Conservation (phyloP, 352 stramenopile species). For the Aphanomyces invadans region DNA sequence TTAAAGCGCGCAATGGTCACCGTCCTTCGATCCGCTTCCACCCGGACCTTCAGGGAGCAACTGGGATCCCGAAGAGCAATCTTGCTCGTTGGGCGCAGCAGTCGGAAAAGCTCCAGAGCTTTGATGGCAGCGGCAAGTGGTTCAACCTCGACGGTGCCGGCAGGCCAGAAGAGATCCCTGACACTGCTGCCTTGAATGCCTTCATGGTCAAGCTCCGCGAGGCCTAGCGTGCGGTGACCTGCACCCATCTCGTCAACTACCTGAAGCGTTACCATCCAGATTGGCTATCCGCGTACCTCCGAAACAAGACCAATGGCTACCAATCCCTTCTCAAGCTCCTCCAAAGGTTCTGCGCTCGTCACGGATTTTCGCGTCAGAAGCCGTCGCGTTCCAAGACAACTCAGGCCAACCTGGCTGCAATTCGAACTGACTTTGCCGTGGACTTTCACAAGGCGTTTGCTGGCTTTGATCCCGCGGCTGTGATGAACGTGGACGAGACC, state of each 20-base stretch:
- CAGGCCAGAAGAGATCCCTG: not conserved
- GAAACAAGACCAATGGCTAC: not conserved
- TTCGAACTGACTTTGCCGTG: not conserved
- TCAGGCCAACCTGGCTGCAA: not conserved
- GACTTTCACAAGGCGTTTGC: not conserved
- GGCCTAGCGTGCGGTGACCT: not conserved
- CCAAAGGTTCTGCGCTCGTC: not conserved
- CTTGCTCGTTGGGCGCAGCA: not conserved
- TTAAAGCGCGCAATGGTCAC: not conserved
- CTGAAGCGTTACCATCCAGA: not conserved
- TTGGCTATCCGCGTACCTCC: not conserved
- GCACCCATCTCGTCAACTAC: no score
- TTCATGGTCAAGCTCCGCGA: not conserved
- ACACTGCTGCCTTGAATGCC: not conserved
- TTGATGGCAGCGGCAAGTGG: not conserved
- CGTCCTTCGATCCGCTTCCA: not conserved
- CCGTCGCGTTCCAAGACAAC: not conserved
- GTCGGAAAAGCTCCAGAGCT: not conserved
- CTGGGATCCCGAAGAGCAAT: not conserved
- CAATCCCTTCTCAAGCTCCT: not conserved
- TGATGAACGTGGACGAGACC: slow-evolving; percentile 27
- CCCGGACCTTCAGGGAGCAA: not conserved
- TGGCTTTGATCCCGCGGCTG: not conserved
- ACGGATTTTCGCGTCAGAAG: not conserved
- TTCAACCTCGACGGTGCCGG: not conserved